These are phyloP conservation scores for Phytopythium montanum DNA, from an alignment of 352 stramenopile genomes.

Conservation along the genomic window DNA sequence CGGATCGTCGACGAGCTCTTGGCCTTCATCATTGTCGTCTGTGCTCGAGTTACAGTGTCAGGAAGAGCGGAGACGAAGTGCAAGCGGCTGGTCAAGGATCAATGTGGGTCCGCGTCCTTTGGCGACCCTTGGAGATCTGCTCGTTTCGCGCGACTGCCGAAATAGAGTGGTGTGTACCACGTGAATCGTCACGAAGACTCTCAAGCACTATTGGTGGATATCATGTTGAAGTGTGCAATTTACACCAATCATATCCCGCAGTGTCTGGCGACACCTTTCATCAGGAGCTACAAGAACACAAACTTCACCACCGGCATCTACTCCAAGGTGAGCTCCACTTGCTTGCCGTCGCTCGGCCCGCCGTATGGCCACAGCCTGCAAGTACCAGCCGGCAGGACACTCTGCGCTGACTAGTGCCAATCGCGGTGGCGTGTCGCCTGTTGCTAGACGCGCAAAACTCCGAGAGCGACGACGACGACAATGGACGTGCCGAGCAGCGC, in stretches of 20 bases:
- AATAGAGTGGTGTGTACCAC: too few relatives aligned
- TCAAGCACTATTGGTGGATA: too few relatives aligned
- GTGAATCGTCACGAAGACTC: too few relatives aligned
- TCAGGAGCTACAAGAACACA: too few relatives aligned
- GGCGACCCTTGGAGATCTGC: background rate
- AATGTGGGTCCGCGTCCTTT: background rate
- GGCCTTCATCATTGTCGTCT: conserved; percentile 16
- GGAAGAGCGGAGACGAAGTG: background rate
- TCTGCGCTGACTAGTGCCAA: background rate
- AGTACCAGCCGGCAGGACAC: background rate
- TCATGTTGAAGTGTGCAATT: too few relatives aligned
- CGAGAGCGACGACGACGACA: too few relatives aligned
- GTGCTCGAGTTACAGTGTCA: background rate
- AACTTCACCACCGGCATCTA: too few relatives aligned
- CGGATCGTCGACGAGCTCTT: conserved; percentile 14
- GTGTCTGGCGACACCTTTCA: too few relatives aligned
- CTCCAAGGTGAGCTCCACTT: too few relatives aligned
- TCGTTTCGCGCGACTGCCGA: background rate
- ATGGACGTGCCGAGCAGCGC: conserved; percentile 7
- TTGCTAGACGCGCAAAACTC: background rate
- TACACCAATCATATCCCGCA: too few relatives aligned
- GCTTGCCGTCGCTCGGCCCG: too few relatives aligned
- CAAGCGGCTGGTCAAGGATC: background rate
- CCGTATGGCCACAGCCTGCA: background rate
- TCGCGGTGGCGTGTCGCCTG: too few relatives aligned